Evolutionary conservation across 768 basidiomycete species (phyloP).

Genomic region (Daedaleopsis sinensis): DNA sequence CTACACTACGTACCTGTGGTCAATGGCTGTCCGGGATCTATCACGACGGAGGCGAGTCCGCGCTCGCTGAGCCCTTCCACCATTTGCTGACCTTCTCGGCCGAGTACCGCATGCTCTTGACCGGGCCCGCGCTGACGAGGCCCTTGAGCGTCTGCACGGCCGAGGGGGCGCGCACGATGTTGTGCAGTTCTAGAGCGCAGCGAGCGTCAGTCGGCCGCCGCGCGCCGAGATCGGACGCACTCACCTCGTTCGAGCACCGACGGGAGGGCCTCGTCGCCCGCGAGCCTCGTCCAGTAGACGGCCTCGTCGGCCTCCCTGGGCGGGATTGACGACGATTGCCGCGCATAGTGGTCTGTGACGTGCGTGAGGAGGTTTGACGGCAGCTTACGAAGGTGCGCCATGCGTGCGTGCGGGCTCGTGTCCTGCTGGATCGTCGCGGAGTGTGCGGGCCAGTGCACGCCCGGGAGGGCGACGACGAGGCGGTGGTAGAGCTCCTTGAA

Average conservation of each 20-base stretch:
- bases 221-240: background rate
- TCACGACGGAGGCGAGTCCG: background rate
- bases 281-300: slow-evolving; percentile 75
- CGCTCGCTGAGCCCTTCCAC: slow-evolving; percentile 46
- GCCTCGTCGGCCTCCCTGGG: slow-evolving; percentile 65
- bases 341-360: slow-evolving; percentile 55
- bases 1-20: background rate
- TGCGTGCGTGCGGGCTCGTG: slow-evolving; percentile 61
- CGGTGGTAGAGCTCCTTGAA: slow-evolving; percentile 89
- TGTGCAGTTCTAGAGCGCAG: slow-evolving; percentile 60
- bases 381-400: slow-evolving; percentile 77
- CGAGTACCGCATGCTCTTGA: slow-evolving; percentile 78
- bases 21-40: background rate
- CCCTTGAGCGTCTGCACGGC: slow-evolving; percentile 87
- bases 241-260: slow-evolving; percentile 56
- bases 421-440: slow-evolving; percentile 73
- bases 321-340: slow-evolving; percentile 34
- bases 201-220: background rate
- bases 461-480: slow-evolving; percentile 75
- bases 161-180: slow-evolving; percentile 83
- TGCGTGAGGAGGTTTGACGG: slow-evolving; percentile 65
- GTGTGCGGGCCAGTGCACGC: slow-evolving; percentile 70
- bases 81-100: slow-evolving; percentile 84
- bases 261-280: slow-evolving; percentile 61
- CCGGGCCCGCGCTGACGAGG: slow-evolving; percentile 76